A percentile compares a stretch with the other conserved stretches of the same genome.
Conservation (phyloP, 306 rosid species). For the Rosa chinensis region DNA sequence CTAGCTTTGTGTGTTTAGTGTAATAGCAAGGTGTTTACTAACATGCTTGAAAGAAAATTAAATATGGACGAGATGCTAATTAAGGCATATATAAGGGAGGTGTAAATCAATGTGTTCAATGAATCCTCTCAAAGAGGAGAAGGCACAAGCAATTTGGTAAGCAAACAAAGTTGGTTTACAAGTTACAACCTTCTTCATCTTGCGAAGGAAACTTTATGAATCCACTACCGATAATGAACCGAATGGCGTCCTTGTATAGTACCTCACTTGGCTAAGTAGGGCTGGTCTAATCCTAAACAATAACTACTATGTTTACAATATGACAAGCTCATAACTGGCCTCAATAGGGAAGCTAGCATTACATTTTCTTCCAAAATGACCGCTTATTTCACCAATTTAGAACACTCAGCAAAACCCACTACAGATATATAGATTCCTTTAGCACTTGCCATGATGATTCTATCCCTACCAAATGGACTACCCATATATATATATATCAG, state of each 20-base stretch:
- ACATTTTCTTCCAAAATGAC: not conserved
- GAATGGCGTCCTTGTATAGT: not conserved
- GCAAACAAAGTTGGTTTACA: not conserved
- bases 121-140: too few species aligned
- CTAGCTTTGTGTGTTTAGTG: not conserved
- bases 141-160: not conserved
- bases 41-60: not conserved
- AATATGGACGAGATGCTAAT: too few species aligned
- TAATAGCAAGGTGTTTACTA: not conserved
- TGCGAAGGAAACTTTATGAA: not conserved
- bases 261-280: not conserved
- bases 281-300: not conserved
- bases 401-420: slow-evolving; percentile 3
- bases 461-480: not conserved
- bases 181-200: not conserved
- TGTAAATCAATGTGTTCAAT: not conserved
- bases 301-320: not conserved
- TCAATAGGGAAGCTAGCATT: not conserved
- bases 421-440: not conserved
- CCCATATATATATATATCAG: slow-evolving; percentile 1
- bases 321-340: not conserved
- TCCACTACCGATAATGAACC: not conserved
- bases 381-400: not conserved
- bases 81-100: too few species aligned
- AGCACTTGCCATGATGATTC: not conserved